phyloP scores from a whole-genome alignment of 495 filamentous ascomycete species.

The Neurospora cerealis region DNA sequence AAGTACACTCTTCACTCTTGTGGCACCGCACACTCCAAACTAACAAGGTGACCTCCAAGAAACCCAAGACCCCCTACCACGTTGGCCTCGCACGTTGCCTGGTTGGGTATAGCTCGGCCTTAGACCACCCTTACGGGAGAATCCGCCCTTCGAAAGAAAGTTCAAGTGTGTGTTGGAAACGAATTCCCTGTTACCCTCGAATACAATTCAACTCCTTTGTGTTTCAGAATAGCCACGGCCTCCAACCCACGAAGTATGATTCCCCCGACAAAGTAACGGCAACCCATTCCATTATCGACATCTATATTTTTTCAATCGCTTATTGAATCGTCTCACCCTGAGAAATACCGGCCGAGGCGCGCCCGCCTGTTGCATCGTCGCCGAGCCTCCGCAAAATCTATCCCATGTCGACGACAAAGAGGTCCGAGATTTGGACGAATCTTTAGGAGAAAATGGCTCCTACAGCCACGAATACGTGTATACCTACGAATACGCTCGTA shows the following conservation, averaged over 20 bases:
- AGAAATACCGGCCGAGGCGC: neutral
- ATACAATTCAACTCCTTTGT: constrained; percentile 28
- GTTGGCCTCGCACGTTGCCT: neutral
- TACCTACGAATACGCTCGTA: too few species aligned
- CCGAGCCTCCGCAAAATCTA: neutral
- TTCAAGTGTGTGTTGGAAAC: constrained; percentile 7
- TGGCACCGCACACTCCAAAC: too few species aligned
- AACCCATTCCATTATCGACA: constrained; percentile 12
- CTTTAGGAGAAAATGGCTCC: too few species aligned
- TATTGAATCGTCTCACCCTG: neutral
- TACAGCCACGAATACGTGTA: too few species aligned
- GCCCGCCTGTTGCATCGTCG: neutral
- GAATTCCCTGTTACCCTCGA: constrained; percentile 22
- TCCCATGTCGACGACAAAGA: neutral
- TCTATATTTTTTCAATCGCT: neutral
- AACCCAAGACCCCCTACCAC: neutral
- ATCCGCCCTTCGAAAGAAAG: neutral
- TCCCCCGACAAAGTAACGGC: constrained; percentile 7
- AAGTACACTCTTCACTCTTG: too few species aligned
- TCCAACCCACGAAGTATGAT: constrained; percentile 20
- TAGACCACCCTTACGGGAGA: neutral
- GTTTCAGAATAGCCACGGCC: constrained; percentile 34
- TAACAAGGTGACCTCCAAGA: too few species aligned
- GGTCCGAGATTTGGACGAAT: neutral
- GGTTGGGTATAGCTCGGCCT: neutral